Evolutionary conservation across 2,329 filamentous ascomycete species (phyloP).

Genomic region (Phoma sp.): DNA sequence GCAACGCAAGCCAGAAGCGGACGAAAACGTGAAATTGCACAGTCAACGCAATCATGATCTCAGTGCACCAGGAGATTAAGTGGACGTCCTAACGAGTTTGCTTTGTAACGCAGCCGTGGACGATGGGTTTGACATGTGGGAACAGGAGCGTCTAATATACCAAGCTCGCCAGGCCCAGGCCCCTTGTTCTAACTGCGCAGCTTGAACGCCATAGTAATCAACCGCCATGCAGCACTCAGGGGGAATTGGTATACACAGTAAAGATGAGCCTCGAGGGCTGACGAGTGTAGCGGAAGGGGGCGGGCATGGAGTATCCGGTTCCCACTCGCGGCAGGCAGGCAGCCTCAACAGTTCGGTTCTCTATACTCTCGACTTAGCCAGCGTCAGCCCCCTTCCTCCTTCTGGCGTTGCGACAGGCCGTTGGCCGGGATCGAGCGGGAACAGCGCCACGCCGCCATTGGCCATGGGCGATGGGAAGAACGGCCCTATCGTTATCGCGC

Average conservation of each 20-base stretch:
- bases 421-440: slow-evolving; percentile 36
- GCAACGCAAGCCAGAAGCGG: not conserved
- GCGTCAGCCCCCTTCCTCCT: slow-evolving; percentile 31
- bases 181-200: slow-evolving; percentile 10
- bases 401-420: slow-evolving; percentile 31
- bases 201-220: not conserved
- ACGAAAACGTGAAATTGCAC: slow-evolving; percentile 12
- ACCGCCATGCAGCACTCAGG: slow-evolving; percentile 32
- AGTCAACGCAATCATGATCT: slow-evolving; percentile 9
- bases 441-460: slow-evolving; percentile 34
- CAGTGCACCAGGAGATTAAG: slow-evolving; percentile 7
- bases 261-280: slow-evolving; percentile 4
- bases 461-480: slow-evolving; percentile 21
- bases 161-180: slow-evolving; percentile 19
- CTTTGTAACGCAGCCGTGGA: slow-evolving; percentile 23
- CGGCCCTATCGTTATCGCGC: slow-evolving; percentile 34
- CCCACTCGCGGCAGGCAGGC: slow-evolving; percentile 19
- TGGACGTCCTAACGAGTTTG: slow-evolving; percentile 11
- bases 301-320: slow-evolving; percentile 23
- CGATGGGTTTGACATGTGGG: slow-evolving; percentile 23
- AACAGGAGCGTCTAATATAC: slow-evolving; percentile 33
- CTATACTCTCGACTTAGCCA: not conserved
- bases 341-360: slow-evolving; percentile 32
- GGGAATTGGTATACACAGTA: not conserved
- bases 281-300: slow-evolving; percentile 15